Evolutionary conservation across 257 asterid species (phyloP), one percentile per base, ranked within the genome.

Genomic region (Asclepias syriaca): DNA sequence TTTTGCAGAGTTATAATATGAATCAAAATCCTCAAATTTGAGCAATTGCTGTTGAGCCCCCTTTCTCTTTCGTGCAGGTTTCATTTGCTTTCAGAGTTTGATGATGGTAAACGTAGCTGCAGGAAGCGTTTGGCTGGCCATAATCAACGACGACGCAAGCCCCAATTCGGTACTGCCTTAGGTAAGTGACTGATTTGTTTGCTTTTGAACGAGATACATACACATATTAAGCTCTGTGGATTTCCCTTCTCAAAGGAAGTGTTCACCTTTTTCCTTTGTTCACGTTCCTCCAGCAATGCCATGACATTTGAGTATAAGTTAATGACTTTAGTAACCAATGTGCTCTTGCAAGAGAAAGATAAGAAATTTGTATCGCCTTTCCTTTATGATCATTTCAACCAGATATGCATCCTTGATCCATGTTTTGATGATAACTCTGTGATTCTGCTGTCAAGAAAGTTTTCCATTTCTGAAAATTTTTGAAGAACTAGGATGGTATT

Each of bases 111-210:
- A 68, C 89, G 96, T 9, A 89, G 94, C 56, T 89, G 96, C 71
- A 88, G 96, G 46, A 85, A 86, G 72, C 87, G 96, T 76, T 87
- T 89, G 0, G 92, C 90, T 16, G 92, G 92, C 66, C 96, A 89
- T 78, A 89, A 89, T 29, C 78, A 84, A 72, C 87, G 96, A 4
- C 75, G 96, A 16, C 75, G 96, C 71, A 89, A 86, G 81, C 90
- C 91, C 80, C 91, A 83, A 18, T 71, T 85, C 16, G 80, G 80
- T 72, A 3, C 84, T 77, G 82, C 69, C 79, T 79, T 81, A 16
- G 86, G 93, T 87, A 84, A 78, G 58, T 43, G 4, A 8, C 10
- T 24, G 13, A 9, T 49, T 69, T 72, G 22, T 15, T 6, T 61
- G 22, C 21, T 15, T 14, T 60, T 32, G 16, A 18, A 19, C 14